Conservation (phyloP, 2,329 filamentous ascomycete species). For the Cryphonectria carpinicola region DNA sequence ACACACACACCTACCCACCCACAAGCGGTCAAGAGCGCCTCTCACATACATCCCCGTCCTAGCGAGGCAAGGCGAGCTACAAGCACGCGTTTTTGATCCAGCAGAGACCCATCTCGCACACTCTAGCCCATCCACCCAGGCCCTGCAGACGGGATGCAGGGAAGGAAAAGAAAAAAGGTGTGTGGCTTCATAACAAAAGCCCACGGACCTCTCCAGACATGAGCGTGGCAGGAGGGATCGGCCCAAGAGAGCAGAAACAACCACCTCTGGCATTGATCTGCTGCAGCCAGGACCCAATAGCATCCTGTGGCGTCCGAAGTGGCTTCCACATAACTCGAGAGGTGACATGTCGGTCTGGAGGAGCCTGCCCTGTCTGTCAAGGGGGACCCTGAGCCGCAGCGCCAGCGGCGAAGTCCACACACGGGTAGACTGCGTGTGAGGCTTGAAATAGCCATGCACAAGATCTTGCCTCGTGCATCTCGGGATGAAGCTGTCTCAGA, state of each 20-base stretch:
- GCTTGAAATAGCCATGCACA: slow-evolving; percentile 8
- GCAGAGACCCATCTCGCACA: slow-evolving; percentile 7
- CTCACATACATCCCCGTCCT: not conserved
- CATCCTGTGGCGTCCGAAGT: slow-evolving; percentile 17
- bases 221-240: not conserved
- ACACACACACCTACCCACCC: not conserved
- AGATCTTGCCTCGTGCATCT: slow-evolving; percentile 18
- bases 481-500: slow-evolving; percentile 22
- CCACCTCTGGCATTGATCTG: slow-evolving; percentile 22
- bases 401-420: not conserved
- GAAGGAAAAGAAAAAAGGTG: not conserved
- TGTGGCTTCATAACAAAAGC: not conserved
- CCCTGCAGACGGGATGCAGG: slow-evolving; percentile 18
- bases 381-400: slow-evolving; percentile 4
- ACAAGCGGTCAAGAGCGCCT: slow-evolving; percentile 7
- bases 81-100: slow-evolving; percentile 15
- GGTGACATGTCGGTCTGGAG: slow-evolving; percentile 16
- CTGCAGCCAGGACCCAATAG: slow-evolving; percentile 16
- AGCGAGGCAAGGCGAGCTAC: slow-evolving; percentile 15
- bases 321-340: slow-evolving; percentile 16
- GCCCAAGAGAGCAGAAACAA: slow-evolving; percentile 12
- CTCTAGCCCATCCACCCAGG: not conserved
- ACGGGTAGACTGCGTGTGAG: slow-evolving; percentile 1
- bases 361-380: slow-evolving; percentile 9
- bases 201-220: slow-evolving; percentile 8